Conservation (phyloP, 2,329 filamentous ascomycete genomes). For the Capronia epimyces region DNA sequence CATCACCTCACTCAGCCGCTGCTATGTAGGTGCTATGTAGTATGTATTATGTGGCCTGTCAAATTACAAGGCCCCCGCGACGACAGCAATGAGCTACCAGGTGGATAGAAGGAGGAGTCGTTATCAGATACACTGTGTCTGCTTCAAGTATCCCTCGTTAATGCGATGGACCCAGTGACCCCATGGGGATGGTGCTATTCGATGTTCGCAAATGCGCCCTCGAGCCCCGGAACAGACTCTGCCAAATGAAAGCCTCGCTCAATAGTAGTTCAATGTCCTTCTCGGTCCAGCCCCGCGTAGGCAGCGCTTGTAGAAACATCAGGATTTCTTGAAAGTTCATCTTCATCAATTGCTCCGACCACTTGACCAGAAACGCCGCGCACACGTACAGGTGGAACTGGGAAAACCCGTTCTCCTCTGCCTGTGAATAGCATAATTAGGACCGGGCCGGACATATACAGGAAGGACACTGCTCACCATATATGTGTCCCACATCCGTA, state of each 20-base stretch:
- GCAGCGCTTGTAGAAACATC: constrained; percentile 97
- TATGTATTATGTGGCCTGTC: too few species aligned
- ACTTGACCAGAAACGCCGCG: constrained; percentile 95
- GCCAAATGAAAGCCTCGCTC: constrained; percentile 98
- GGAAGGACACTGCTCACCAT: constrained; percentile 57
- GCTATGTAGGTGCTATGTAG: too few species aligned
- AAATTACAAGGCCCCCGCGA: too few species aligned
- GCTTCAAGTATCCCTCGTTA: constrained; percentile 3
- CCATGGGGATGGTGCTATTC: constrained; percentile 23
- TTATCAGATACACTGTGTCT: too few species aligned
- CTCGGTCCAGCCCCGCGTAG: constrained; percentile 90
- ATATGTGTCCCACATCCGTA: constrained; percentile 99
- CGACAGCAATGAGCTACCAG: too few species aligned
- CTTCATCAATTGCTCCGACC: constrained; percentile 88
- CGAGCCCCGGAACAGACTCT: constrained; percentile 91
- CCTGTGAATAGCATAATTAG: constrained; percentile 49
- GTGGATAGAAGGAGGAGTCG: neutral
- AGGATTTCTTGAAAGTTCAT: constrained; percentile 94
- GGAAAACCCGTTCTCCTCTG: constrained; percentile 96
- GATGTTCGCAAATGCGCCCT: constrained; percentile 69
- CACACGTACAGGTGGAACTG: constrained; percentile 98
- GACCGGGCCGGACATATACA: neutral
- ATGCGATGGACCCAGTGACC: constrained; percentile 25
- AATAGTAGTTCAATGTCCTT: constrained; percentile 95
- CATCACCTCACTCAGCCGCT: neutral